These are phyloP conservation scores for Eragrostis tef DNA, from an alignment of 202 grass and related monocot genomes.

Conservation along the genomic window DNA sequence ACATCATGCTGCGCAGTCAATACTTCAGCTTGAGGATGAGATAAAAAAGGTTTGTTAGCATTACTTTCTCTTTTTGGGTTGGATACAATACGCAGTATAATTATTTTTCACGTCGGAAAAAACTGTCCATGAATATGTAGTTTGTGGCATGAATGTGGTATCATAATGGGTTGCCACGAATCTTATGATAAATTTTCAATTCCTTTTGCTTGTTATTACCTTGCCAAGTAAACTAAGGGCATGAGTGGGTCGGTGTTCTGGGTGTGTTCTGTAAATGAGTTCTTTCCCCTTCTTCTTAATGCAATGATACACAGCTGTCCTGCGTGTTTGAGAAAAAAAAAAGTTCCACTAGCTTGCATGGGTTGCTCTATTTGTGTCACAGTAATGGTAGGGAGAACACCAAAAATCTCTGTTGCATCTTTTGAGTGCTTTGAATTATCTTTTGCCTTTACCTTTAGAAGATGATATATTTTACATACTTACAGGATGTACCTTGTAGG, in stretches of 20 bases:
- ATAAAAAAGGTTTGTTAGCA: constrained; percentile 71
- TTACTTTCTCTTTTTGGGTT: not conserved
- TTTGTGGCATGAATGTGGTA: not conserved
- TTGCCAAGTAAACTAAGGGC: not conserved
- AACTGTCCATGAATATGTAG: constrained; percentile 1
- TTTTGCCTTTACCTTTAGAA: constrained; percentile 30
- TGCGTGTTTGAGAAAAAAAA: not conserved
- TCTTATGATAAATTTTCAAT: not conserved
- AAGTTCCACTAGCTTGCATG: not conserved
- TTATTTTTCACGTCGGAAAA: constrained; percentile 18
- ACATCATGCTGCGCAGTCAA: constrained; percentile 74
- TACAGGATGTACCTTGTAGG: constrained; percentile 73
- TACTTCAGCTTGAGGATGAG: constrained; percentile 77
- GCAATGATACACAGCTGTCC: too few species aligned
- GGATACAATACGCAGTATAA: constrained; percentile 7
- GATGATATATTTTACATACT: constrained; percentile 66
- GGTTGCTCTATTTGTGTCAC: not conserved
- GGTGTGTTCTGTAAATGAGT: too few species aligned
- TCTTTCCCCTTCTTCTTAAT: too few species aligned
- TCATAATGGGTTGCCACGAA: constrained; percentile 15
- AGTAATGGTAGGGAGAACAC: not conserved
- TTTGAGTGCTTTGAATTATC: constrained; percentile 38
- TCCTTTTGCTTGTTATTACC: not conserved
- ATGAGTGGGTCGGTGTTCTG: too few species aligned
- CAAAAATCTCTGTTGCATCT: constrained; percentile 10